A percentile compares a stretch with the other conserved stretches of the same genome.
These are phyloP conservation scores for Rhizopogon salebrosus DNA, from an alignment of 768 basidiomycete genomes.

Conservation along the genomic window DNA sequence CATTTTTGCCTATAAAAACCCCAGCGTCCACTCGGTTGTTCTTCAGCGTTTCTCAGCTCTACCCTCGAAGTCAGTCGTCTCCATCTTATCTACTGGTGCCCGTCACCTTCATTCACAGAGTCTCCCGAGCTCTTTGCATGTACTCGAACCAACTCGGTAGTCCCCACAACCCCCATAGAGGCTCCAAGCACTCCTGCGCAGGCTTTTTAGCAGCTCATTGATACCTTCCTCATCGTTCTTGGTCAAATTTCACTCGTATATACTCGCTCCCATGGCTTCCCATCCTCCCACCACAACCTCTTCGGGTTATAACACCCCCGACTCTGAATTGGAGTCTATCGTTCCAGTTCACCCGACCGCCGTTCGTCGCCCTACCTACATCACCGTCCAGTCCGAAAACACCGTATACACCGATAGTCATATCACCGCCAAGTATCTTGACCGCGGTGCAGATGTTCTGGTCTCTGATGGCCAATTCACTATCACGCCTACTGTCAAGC, in stretches of 20 bases:
- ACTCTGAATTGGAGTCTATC: constrained; percentile 63
- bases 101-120: constrained; percentile 15
- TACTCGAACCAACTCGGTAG: constrained; percentile 93
- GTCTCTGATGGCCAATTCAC: constrained; percentile 70
- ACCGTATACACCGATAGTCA: constrained; percentile 76
- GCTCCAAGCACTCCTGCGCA: constrained; percentile 76
- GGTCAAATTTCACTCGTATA: constrained; percentile 19
- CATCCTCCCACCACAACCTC: constrained; percentile 36
- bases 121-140: constrained; percentile 63
- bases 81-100: constrained; percentile 8
- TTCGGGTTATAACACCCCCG: constrained; percentile 71
- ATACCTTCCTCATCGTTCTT: constrained; percentile 24
- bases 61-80: neutral
- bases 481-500: constrained; percentile 73
- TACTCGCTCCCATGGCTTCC: constrained; percentile 42
- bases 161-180: constrained; percentile 85
- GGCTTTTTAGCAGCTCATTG: constrained; percentile 52
- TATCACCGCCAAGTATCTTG: constrained; percentile 78
- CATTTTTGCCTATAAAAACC: constrained; percentile 24
- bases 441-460: constrained; percentile 71
- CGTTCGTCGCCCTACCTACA: constrained; percentile 65
- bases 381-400: constrained; percentile 79
- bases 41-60: neutral
- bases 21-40: neutral
- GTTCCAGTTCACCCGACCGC: constrained; percentile 82